A percentile compares a stretch with the other conserved stretches of the same genome.
These are phyloP conservation scores for Cordyceps tenuipes DNA, from an alignment of 2,329 filamentous ascomycete species.

Conservation along the genomic window DNA sequence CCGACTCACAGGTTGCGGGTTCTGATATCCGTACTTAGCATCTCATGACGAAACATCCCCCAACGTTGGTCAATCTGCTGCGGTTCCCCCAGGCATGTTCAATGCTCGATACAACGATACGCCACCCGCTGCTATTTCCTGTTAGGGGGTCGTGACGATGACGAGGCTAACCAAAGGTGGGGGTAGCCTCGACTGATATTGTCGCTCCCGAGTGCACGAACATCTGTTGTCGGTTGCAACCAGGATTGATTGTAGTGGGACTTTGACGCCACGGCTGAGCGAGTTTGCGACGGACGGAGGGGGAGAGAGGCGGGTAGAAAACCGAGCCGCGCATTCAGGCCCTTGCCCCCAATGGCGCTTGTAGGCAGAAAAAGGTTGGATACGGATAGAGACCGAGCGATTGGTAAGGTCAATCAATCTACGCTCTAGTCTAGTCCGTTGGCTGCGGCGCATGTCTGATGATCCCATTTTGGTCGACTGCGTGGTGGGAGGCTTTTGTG, in stretches of 20 bases:
- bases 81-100: no score
- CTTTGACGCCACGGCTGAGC: conserved; percentile 5
- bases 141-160: not conserved
- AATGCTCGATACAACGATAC: no score
- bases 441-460: conserved; percentile 8
- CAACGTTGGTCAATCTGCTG: no score
- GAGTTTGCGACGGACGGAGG: conserved; percentile 6
- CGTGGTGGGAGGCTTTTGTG: not conserved
- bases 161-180: not conserved
- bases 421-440: not conserved
- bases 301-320: not conserved
- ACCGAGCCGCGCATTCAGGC: not conserved
- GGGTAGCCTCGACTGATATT: conserved; percentile 6
- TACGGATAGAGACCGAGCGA: conserved; percentile 10
- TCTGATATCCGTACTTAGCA: no score
- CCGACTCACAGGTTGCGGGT: no score
- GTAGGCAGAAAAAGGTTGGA: not conserved
- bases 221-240: not conserved
- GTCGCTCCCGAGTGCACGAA: not conserved
- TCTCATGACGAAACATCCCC: no score
- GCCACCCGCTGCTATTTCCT: not conserved
- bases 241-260: not conserved
- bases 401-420: conserved; percentile 9
- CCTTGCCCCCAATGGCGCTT: not conserved
- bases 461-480: not conserved